Conservation (phyloP, 2,329 filamentous ascomycete species). For the Fusarium annulatum region DNA sequence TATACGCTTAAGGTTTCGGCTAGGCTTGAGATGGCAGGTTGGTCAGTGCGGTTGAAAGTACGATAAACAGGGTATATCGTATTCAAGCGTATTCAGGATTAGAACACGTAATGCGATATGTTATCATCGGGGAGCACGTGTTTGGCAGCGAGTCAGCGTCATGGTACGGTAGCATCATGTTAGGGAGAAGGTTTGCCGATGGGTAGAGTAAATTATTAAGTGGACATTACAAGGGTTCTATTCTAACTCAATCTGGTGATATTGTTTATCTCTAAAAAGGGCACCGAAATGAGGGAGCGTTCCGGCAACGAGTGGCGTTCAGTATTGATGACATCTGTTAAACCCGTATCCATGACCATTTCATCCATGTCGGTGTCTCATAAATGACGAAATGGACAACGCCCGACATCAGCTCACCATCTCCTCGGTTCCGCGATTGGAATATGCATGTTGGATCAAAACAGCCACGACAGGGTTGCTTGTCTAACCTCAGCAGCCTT, state of each 20-base stretch:
- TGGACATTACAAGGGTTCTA: not conserved
- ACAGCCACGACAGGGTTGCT: not conserved
- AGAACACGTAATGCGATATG: not conserved
- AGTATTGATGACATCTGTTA: not conserved
- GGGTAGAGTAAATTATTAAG: not conserved
- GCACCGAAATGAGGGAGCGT: rapidly evolving
- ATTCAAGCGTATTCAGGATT: not conserved
- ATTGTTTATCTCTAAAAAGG: not conserved
- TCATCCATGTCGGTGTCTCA: not conserved
- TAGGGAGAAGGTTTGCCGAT: not conserved
- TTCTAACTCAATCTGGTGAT: not conserved
- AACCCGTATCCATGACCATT: not conserved
- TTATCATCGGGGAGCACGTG: not conserved
- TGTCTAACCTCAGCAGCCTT: not conserved
- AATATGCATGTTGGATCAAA: not conserved
- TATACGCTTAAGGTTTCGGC: not conserved
- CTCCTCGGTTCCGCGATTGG: not conserved
- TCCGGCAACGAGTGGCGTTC: rapidly evolving
- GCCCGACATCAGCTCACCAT: not conserved
- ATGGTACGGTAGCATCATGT: not conserved
- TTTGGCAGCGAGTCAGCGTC: not conserved
- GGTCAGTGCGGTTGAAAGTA: not conserved
- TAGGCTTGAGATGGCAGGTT: constrained; percentile 1
- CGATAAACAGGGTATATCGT: constrained; percentile 3
- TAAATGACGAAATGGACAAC: not conserved